A percentile compares a stretch with the other conserved stretches of the same genome.
phyloP scores from a whole-genome alignment of 1,284 basidiomycete species.

The Hemileia vastatrix region DNA sequence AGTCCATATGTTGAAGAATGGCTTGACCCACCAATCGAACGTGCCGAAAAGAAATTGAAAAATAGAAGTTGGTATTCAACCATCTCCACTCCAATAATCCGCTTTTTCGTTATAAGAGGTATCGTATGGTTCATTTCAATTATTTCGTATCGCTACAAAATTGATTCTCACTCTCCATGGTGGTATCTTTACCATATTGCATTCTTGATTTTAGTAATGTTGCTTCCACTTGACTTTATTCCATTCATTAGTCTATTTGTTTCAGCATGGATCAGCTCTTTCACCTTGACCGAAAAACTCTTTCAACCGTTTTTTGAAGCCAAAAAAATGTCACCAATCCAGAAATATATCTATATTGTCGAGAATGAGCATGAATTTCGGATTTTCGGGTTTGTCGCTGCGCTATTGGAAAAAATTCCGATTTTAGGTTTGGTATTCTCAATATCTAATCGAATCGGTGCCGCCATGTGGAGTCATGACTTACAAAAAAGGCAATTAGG shows the following conservation, averaged over 20 bases:
- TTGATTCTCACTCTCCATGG: too few species aligned
- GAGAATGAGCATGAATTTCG: slow-evolving; percentile 79
- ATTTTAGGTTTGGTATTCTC: slow-evolving; percentile 67
- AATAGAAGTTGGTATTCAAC: slow-evolving; percentile 28
- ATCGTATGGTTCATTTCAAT: slow-evolving; percentile 7
- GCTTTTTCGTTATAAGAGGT: slow-evolving; percentile 33
- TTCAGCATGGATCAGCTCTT: slow-evolving; percentile 57
- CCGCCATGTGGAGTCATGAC: slow-evolving; percentile 71
- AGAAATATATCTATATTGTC: slow-evolving; percentile 65
- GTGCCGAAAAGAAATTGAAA: slow-evolving; percentile 28
- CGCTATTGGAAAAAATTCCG: slow-evolving; percentile 65
- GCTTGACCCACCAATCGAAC: slow-evolving; percentile 32
- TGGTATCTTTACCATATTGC: neutral
- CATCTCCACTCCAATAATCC: slow-evolving; percentile 30
- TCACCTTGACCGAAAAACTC: slow-evolving; percentile 60
- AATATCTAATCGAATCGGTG: slow-evolving; percentile 72
- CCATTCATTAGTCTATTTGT: slow-evolving; percentile 56
- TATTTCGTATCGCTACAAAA: too few species aligned
- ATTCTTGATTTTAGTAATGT: too few species aligned
- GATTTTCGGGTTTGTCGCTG: slow-evolving; percentile 66
- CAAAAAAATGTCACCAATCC: slow-evolving; percentile 63
- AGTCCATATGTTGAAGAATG: slow-evolving; percentile 38
- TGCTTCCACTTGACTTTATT: slow-evolving; percentile 60
- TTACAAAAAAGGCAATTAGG: slow-evolving; percentile 38
- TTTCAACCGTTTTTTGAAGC: slow-evolving; percentile 68